Evolutionary conservation across 495 filamentous ascomycete species (phyloP).

Genomic region (Terfezia claveryi): DNA sequence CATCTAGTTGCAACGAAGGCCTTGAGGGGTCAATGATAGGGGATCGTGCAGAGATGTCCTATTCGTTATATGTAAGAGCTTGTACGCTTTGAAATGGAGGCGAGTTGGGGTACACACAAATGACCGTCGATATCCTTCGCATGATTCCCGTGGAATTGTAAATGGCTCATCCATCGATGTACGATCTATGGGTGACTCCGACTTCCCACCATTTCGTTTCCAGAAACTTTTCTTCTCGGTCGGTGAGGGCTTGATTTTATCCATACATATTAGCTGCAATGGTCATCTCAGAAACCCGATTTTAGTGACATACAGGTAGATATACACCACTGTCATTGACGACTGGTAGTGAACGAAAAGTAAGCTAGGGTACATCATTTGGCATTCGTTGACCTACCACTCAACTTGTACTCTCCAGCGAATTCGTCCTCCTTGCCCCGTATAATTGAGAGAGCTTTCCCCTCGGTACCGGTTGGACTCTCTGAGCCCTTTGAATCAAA

Average conservation of each 20-base stretch:
- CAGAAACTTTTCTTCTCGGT: slow-evolving; percentile 70
- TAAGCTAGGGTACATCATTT: slow-evolving; percentile 1
- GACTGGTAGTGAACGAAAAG: slow-evolving; percentile 30
- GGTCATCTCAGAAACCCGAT: neutral
- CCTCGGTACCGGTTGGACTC: no score
- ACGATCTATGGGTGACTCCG: slow-evolving; percentile 44
- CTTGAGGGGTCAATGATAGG: slow-evolving; percentile 34
- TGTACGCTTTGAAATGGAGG: neutral
- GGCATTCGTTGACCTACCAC: slow-evolving; percentile 7
- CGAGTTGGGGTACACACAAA: slow-evolving; percentile 40
- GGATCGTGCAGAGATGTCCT: slow-evolving; percentile 87
- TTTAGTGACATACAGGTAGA: slow-evolving; percentile 46
- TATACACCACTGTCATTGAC: slow-evolving; percentile 95
- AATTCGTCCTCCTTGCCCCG: slow-evolving; percentile 1
- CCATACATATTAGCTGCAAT: neutral
- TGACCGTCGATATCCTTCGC: slow-evolving; percentile 89
- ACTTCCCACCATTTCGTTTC: slow-evolving; percentile 47
- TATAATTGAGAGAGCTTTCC: neutral
- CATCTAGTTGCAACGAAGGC: neutral
- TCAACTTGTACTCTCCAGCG: neutral
- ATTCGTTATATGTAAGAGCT: slow-evolving; percentile 3
- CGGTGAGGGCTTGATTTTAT: slow-evolving; percentile 49
- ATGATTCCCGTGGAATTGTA: slow-evolving; percentile 90
- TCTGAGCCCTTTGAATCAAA: no score
- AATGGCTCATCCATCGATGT: slow-evolving; percentile 62